A percentile compares a stretch with the other conserved stretches of the same genome.
Conservation (phyloP, 768 basidiomycete species). For the Suillus subalutaceus region DNA sequence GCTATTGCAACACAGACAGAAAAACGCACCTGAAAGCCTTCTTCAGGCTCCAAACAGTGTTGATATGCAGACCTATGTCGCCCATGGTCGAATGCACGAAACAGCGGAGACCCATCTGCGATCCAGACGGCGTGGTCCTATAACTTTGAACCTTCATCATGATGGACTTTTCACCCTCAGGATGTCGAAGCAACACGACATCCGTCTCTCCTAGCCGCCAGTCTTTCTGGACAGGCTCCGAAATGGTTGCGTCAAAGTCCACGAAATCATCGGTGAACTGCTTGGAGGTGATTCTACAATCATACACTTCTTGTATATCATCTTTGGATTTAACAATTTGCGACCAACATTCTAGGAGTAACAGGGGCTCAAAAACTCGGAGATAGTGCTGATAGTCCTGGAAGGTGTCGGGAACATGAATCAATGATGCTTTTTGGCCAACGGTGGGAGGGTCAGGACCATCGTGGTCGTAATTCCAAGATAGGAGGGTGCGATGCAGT, state of each 20-base stretch:
- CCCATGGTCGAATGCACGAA: constrained; percentile 38
- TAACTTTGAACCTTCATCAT: constrained; percentile 74
- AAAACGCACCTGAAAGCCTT: constrained; percentile 76
- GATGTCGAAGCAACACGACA: constrained; percentile 75
- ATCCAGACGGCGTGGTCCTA: constrained; percentile 43
- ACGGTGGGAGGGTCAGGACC: constrained; percentile 65
- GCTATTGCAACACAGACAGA: neutral
- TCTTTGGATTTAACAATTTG: constrained; percentile 82
- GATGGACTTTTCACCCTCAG: constrained; percentile 51
- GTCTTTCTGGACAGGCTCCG: constrained; percentile 60
- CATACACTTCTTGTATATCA: constrained; percentile 53
- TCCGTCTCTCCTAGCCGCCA: constrained; percentile 85
- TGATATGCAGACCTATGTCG: constrained; percentile 66
- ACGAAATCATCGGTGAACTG: constrained; percentile 81
- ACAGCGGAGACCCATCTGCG: constrained; percentile 64
- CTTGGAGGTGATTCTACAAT: constrained; percentile 68
- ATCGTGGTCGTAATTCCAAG: constrained; percentile 82
- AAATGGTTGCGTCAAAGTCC: constrained; percentile 72
- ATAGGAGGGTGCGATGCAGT: constrained; percentile 76
- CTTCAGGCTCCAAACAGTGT: constrained; percentile 70
- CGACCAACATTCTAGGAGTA: constrained; percentile 90
- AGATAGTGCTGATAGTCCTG: constrained; percentile 66
- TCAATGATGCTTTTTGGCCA: constrained; percentile 32
- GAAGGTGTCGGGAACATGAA: constrained; percentile 69
- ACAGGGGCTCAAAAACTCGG: constrained; percentile 78